Conservation (phyloP, 331 rosid species). For the Arachis monticola region DNA sequence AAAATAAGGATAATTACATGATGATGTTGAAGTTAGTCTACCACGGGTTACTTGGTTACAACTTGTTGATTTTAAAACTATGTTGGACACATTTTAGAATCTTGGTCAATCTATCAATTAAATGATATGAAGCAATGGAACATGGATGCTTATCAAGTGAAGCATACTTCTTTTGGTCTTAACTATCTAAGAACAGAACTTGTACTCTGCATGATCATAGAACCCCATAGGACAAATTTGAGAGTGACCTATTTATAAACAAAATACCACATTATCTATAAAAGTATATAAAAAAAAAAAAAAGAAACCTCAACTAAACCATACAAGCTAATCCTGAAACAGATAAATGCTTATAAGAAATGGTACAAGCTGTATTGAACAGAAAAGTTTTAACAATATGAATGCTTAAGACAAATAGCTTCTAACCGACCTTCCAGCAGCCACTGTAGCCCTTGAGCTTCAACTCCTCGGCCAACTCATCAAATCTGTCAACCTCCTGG, state of each 20-base stretch:
- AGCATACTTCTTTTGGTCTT: conserved; percentile 20
- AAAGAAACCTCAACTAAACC: background rate
- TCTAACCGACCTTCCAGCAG: conserved; percentile 81
- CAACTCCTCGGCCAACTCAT: conserved; percentile 72
- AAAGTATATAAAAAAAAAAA: background rate
- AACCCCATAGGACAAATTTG: background rate
- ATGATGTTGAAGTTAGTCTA: conserved; percentile 20
- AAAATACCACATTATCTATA: conserved; percentile 8
- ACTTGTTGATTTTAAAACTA: conserved; percentile 2
- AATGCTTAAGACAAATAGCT: conserved; percentile 29
- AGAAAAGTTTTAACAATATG: conserved; percentile 4
- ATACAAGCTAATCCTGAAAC: conserved; percentile 20
- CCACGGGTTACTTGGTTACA: conserved; percentile 26
- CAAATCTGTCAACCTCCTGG: conserved; percentile 93
- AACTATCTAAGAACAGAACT: conserved; percentile 28
- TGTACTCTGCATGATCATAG: conserved; percentile 25
- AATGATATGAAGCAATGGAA: conserved; percentile 8
- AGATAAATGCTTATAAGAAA: conserved; percentile 1
- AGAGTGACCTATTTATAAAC: background rate
- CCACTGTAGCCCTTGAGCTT: conserved; percentile 74
- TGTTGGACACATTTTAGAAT: conserved; percentile 19
- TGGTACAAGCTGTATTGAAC: conserved; percentile 26
- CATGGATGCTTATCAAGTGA: conserved; percentile 23
- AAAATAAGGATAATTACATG: conserved; percentile 20
- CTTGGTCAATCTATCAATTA: conserved; percentile 22